Conservation (phyloP, 1,284 basidiomycete genomes). For the Cutaneotrichosporon arboriforme region DNA sequence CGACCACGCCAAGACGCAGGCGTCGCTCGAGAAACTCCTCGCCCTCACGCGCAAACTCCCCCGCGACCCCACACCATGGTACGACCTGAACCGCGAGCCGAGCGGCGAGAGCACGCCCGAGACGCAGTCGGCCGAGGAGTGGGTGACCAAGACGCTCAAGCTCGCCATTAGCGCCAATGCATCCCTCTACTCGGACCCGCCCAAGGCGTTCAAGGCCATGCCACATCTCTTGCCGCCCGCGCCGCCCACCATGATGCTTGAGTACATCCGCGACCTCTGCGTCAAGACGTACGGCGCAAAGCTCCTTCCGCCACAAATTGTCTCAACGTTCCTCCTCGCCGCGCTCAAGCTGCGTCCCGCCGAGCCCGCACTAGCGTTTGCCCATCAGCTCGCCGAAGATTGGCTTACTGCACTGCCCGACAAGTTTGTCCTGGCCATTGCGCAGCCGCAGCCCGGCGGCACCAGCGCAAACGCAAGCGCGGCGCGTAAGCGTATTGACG, state of each 20-base stretch:
- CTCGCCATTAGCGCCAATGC: conserved; percentile 35
- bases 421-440: conserved; percentile 27
- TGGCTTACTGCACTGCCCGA: conserved; percentile 37
- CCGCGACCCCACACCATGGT: conserved; percentile 13
- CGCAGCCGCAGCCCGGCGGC: conserved; percentile 2
- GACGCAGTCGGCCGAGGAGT: conserved; percentile 19
- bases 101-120: neutral
- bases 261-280: conserved; percentile 23
- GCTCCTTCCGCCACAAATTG: conserved; percentile 32
- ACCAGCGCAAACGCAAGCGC: conserved; percentile 6
- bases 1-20: conserved; percentile 41
- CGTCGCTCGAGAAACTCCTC: conserved; percentile 28
- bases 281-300: conserved; percentile 15
- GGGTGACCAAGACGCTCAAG: conserved; percentile 40
- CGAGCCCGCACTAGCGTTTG: conserved; percentile 24
- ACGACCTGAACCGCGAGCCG: conserved; percentile 7
- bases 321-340: conserved; percentile 41
- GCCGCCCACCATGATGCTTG: conserved; percentile 24
- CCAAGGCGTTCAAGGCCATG: conserved; percentile 14
- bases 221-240: conserved; percentile 24
- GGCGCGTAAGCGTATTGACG: conserved; percentile 25
- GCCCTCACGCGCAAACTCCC: conserved; percentile 15
- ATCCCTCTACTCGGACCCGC: conserved; percentile 39
- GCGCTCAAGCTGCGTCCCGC: conserved; percentile 34
- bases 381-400: conserved; percentile 32